Conservation (phyloP, 306 rosid species). For the apple (Malus domestica) region DNA sequence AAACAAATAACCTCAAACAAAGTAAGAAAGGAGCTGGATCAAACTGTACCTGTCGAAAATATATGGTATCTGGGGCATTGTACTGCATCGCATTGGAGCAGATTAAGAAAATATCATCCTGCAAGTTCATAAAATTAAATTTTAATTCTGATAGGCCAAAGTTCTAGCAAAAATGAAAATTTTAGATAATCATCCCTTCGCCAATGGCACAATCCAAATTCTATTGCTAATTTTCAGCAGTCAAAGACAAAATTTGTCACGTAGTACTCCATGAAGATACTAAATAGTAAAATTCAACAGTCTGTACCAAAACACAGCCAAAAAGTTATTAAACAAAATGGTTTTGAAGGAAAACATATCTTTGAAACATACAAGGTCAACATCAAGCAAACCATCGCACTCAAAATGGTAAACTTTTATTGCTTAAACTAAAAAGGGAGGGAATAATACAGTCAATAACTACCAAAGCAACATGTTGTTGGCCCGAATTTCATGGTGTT, state of each 20-base stretch:
- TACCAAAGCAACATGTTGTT: neutral
- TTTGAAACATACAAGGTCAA: neutral
- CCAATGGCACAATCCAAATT: neutral
- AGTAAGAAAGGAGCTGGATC: neutral
- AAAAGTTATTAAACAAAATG: neutral
- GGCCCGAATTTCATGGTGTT: neutral
- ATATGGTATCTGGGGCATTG: conserved; percentile 63
- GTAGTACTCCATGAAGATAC: neutral
- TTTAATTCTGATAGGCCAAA: conserved; percentile 9
- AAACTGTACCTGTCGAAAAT: conserved; percentile 58
- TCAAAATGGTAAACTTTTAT: neutral
- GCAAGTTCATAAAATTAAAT: conserved; percentile 18
- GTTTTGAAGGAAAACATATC: neutral
- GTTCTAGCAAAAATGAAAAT: neutral
- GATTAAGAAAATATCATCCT: conserved; percentile 55
- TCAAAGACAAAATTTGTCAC: neutral
- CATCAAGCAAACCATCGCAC: neutral
- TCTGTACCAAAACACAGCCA: neutral
- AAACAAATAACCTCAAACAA: neutral
- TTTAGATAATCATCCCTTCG: neutral
- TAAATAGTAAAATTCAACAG: neutral
- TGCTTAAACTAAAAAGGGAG: neutral
- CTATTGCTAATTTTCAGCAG: neutral
- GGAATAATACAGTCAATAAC: neutral
- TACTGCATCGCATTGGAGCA: conserved; percentile 74